Percentiles rank a stretch among this genome's conserved stretches.
Evolutionary conservation across 768 basidiomycete species (phyloP).

Genomic region (Russula olivacea): DNA sequence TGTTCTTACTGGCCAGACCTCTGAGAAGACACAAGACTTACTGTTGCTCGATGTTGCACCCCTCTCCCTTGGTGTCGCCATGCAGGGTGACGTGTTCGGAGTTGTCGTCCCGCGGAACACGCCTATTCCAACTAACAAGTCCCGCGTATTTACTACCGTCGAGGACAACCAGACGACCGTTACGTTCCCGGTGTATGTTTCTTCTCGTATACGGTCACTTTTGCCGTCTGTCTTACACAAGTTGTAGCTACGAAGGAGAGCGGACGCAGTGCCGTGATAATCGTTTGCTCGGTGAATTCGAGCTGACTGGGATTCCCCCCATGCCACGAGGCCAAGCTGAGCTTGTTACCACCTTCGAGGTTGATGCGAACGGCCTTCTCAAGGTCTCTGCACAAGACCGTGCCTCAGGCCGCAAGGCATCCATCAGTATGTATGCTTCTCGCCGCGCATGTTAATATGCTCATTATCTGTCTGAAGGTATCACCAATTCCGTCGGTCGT

Average conservation of each 20-base stretch:
- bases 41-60: slow-evolving; percentile 98
- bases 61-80: slow-evolving; percentile 98
- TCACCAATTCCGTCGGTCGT: slow-evolving; percentile 99
- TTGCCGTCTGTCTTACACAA: slow-evolving; percentile 17
- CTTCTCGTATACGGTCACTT: neutral
- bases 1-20: slow-evolving; percentile 96
- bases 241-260: slow-evolving; percentile 88
- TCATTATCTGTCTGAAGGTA: slow-evolving; percentile 45
- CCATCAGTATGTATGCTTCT: slow-evolving; percentile 64
- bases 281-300: slow-evolving; percentile 98
- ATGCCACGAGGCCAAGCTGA: slow-evolving; percentile 99
- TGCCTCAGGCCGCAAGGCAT: slow-evolving; percentile 98
- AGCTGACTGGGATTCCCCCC: slow-evolving; percentile 97
- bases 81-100: slow-evolving; percentile 99
- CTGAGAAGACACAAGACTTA: slow-evolving; percentile 97
- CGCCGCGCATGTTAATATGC: slow-evolving; percentile 11
- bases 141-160: slow-evolving; percentile 97
- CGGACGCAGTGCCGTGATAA: slow-evolving; percentile 99
- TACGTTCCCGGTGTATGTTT: slow-evolving; percentile 92
- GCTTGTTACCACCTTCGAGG: slow-evolving; percentile 98
- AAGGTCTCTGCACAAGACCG: slow-evolving; percentile 99
- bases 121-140: slow-evolving; percentile 99
- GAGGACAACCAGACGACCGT: slow-evolving; percentile 99
- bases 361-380: slow-evolving; percentile 97
- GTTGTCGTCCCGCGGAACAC: slow-evolving; percentile 99